A percentile compares a stretch with the other conserved stretches of the same genome.
Conservation (phyloP, 23 red algal species). For the Pyropia haitanensis region DNA sequence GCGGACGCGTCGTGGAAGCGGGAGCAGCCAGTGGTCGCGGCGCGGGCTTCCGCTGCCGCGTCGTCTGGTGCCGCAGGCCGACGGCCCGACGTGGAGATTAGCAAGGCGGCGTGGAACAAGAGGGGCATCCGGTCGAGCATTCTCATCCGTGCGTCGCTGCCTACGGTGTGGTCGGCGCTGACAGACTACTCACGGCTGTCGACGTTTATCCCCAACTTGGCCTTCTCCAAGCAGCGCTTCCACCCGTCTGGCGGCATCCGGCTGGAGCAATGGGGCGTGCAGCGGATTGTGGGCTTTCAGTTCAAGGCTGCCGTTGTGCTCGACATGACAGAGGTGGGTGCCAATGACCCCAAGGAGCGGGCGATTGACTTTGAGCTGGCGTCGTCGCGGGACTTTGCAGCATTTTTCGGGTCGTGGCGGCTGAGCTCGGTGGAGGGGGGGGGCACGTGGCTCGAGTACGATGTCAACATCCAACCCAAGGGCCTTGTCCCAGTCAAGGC, state of each 20-base stretch:
- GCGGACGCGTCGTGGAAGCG: too few relatives aligned
- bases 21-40: too few relatives aligned
- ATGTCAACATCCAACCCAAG: slow-evolving; percentile 64
- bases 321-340: slow-evolving; percentile 85
- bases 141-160: slow-evolving; percentile 40
- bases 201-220: slow-evolving; percentile 82
- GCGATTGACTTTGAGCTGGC: slow-evolving; percentile 72
- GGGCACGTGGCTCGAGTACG: slow-evolving; percentile 62
- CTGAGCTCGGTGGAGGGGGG: slow-evolving; percentile 30
- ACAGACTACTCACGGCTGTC: slow-evolving; percentile 73
- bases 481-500: slow-evolving; percentile 76
- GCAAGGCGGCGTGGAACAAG: slow-evolving; percentile 10
- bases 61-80: too few relatives aligned
- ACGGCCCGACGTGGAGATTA: too few relatives aligned
- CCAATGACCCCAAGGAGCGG: slow-evolving; percentile 11
- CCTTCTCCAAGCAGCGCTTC: slow-evolving; percentile 18
- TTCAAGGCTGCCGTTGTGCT: slow-evolving; percentile 80
- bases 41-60: too few relatives aligned
- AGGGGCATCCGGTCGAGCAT: slow-evolving; percentile 40
- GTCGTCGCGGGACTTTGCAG: slow-evolving; percentile 58
- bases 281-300: slow-evolving; percentile 82
- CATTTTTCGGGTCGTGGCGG: slow-evolving; percentile 79
- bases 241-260: slow-evolving; percentile 84
- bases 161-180: slow-evolving; percentile 69
- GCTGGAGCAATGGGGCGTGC: slow-evolving; percentile 78